A percentile compares a stretch with the other conserved stretches of the same genome.
phyloP scores from a whole-genome alignment of 2,329 filamentous ascomycete species.

The Grosmannia serpens region DNA sequence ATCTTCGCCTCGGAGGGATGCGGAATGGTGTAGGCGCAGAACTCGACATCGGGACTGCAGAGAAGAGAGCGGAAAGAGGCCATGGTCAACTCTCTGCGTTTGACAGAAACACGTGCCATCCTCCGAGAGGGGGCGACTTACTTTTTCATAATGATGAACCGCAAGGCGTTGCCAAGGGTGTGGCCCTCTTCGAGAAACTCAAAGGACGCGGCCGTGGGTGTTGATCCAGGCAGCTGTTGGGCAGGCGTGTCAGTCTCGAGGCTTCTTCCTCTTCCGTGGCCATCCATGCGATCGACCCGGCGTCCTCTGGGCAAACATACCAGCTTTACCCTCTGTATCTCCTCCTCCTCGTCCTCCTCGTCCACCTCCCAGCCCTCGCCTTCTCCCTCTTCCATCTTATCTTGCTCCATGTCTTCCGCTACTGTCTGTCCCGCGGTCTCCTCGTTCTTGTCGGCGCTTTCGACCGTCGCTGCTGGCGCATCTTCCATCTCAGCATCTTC shows the following conservation, averaged over 20 bases:
- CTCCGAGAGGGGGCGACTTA: slow-evolving; percentile 28
- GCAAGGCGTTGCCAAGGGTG: slow-evolving; percentile 84
- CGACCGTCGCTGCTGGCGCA: slow-evolving; percentile 21
- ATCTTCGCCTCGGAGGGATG: slow-evolving; percentile 94
- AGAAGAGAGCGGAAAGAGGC: background rate
- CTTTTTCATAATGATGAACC: slow-evolving; percentile 99
- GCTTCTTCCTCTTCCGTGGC: background rate
- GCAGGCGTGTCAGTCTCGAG: background rate
- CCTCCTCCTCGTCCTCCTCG: slow-evolving; percentile 35
- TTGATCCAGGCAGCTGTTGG: slow-evolving; percentile 66
- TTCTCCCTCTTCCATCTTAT: slow-evolving; percentile 7
- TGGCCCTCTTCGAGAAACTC: slow-evolving; percentile 92
- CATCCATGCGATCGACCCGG: background rate
- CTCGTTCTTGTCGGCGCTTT: slow-evolving; percentile 8
- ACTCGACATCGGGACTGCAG: slow-evolving; percentile 80
- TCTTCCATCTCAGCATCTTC: slow-evolving; percentile 31
- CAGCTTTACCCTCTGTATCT: slow-evolving; percentile 48
- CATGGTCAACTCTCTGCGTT: background rate
- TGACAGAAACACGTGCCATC: background rate
- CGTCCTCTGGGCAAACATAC: slow-evolving; percentile 26
- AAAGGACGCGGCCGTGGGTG: slow-evolving; percentile 83
- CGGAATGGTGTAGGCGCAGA: slow-evolving; percentile 95
- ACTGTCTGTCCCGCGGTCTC: slow-evolving; percentile 8
- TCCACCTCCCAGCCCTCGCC: slow-evolving; percentile 20
- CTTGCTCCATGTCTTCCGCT: slow-evolving; percentile 12